Evolutionary conservation across 2,329 filamentous ascomycete genomes (phyloP).

Genomic region (Venturia nashicola): DNA sequence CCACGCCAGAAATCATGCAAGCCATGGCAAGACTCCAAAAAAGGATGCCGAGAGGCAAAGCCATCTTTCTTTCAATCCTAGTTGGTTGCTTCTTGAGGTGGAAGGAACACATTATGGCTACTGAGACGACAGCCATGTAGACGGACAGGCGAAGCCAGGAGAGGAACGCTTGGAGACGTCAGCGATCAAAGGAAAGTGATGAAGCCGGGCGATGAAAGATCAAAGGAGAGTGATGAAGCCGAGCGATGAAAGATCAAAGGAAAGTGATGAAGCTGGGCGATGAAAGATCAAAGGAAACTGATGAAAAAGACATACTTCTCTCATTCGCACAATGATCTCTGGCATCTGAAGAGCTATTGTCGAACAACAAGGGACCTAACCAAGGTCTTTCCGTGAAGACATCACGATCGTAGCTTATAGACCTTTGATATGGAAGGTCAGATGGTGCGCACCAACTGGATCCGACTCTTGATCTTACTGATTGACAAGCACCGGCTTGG

Average conservation of each 20-base stretch:
- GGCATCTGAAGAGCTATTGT: slow-evolving; percentile 62
- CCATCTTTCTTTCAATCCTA: slow-evolving; percentile 59
- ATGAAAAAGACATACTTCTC: slow-evolving; percentile 35
- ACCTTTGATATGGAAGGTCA: slow-evolving; percentile 17
- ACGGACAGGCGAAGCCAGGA: slow-evolving; percentile 82
- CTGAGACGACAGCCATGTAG: slow-evolving; percentile 80
- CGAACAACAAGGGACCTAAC: slow-evolving; percentile 57
- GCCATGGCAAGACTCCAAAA: slow-evolving; percentile 76
- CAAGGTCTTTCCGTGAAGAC: slow-evolving; percentile 51
- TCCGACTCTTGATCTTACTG: slow-evolving; percentile 18
- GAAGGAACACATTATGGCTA: slow-evolving; percentile 88
- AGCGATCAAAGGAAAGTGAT: not conserved
- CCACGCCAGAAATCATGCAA: slow-evolving; percentile 66
- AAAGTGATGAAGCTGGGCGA: not conserved
- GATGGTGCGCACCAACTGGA: not conserved
- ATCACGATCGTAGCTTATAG: slow-evolving; percentile 27
- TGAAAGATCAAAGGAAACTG: not conserved
- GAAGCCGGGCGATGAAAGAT: too few species aligned
- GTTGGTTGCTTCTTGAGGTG: slow-evolving; percentile 69
- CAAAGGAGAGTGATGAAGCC: not conserved
- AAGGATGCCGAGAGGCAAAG: slow-evolving; percentile 70
- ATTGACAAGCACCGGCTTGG: slow-evolving; percentile 34
- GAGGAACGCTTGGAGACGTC: slow-evolving; percentile 47
- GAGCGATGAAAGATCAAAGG: too few species aligned
- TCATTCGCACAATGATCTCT: slow-evolving; percentile 72